phyloP scores from a whole-genome alignment of 2,329 filamentous ascomycete genomes.

The Pyrenophora seminiperda region DNA sequence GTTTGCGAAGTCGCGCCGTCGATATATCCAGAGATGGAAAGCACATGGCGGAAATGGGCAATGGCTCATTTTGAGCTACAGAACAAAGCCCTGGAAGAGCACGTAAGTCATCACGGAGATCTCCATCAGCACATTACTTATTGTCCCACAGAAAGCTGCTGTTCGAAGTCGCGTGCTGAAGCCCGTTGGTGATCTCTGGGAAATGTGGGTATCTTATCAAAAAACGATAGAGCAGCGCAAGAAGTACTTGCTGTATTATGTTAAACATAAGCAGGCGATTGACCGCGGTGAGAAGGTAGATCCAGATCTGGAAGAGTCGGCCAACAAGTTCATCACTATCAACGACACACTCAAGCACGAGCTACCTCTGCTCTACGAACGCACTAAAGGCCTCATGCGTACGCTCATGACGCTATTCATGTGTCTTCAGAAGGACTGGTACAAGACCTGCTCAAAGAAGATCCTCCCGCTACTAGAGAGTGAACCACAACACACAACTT shows the following conservation, averaged over 20 bases:
- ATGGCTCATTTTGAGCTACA: constrained; percentile 85
- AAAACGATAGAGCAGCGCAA: constrained; percentile 92
- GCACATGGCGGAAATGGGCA: constrained; percentile 92
- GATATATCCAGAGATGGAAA: constrained; percentile 79
- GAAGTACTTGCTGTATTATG: constrained; percentile 89
- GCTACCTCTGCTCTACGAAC: constrained; percentile 77
- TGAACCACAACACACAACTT: constrained; percentile 46
- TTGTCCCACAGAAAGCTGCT: constrained; percentile 57
- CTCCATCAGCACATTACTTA: constrained; percentile 18
- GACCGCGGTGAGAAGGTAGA: constrained; percentile 85
- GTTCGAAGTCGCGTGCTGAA: constrained; percentile 84
- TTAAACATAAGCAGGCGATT: constrained; percentile 76
- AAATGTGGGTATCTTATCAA: constrained; percentile 80
- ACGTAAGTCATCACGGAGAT: constrained; percentile 61
- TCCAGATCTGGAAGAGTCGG: constrained; percentile 79
- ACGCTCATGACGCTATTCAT: constrained; percentile 83
- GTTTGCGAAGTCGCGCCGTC: constrained; percentile 70
- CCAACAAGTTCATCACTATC: constrained; percentile 86
- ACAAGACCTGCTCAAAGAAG: constrained; percentile 80
- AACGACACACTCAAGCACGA: constrained; percentile 95
- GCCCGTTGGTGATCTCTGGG: constrained; percentile 78
- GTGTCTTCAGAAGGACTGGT: constrained; percentile 83
- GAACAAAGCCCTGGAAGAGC: constrained; percentile 79
- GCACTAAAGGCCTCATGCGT: constrained; percentile 84
- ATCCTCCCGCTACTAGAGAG: constrained; percentile 73